Percentiles rank a stretch among this genome's conserved stretches.
These are phyloP conservation scores for Ananas comosus DNA, from an alignment of 176 grass and related monocot species.

Conservation along the genomic window DNA sequence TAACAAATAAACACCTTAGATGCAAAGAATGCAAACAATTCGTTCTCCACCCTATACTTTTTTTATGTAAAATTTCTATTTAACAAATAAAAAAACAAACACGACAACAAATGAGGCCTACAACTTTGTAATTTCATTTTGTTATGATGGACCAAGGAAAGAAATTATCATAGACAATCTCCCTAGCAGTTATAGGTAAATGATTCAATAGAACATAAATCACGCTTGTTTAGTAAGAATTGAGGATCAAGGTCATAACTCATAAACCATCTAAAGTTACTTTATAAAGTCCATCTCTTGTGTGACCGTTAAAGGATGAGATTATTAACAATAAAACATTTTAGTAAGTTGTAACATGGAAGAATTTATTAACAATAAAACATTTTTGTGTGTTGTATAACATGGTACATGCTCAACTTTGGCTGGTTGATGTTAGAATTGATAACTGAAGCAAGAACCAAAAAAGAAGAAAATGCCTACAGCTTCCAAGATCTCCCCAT, in stretches of 20 bases:
- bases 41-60: too few species aligned
- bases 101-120: too few species aligned
- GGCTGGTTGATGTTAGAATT: background rate
- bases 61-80: too few species aligned
- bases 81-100: too few species aligned
- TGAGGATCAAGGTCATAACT: background rate
- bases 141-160: too few species aligned
- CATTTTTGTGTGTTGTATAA: too few species aligned
- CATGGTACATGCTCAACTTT: too few species aligned
- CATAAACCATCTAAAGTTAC: background rate
- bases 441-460: constrained; percentile 10
- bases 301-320: background rate
- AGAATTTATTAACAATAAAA: too few species aligned
- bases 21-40: too few species aligned
- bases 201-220: background rate
- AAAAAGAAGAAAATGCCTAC: constrained; percentile 39
- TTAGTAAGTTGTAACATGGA: background rate
- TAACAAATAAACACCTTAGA: too few species aligned
- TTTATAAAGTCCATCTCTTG: background rate
- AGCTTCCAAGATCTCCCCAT: constrained; percentile 87
- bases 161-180: too few species aligned
- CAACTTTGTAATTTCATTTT: too few species aligned
- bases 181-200: background rate
- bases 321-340: background rate
- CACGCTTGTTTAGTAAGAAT: background rate